Percentiles rank a stretch among this genome's conserved stretches.
Conservation (phyloP, 441 rosid genomes). For the Euphorbia corollata region DNA sequence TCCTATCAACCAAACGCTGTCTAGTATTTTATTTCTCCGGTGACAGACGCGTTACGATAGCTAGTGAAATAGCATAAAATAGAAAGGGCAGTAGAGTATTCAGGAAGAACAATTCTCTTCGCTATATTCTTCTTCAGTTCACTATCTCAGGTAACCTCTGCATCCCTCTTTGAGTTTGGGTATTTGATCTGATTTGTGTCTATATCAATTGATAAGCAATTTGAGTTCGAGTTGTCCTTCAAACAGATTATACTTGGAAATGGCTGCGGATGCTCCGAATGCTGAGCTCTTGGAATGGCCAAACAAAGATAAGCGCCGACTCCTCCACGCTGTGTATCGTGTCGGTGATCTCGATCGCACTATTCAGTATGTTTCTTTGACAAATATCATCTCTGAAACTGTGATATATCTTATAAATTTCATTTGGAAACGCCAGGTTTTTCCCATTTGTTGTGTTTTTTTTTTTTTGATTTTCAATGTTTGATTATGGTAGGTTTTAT, state of each 20-base stretch:
- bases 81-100: not conserved
- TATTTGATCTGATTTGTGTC: not conserved
- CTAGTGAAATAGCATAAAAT: not conserved
- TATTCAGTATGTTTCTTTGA: slow-evolving; percentile 39
- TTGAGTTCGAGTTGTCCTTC: not conserved
- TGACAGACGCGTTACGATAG: not conserved
- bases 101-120: not conserved
- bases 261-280: slow-evolving; percentile 33
- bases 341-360: slow-evolving; percentile 92
- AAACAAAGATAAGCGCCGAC: slow-evolving; percentile 75
- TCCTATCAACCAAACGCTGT: not conserved
- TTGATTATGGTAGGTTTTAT: slow-evolving; percentile 51
- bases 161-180: not conserved
- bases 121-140: not conserved
- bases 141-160: not conserved
- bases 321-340: slow-evolving; percentile 87
- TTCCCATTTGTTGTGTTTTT: not conserved
- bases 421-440: not conserved
- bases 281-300: slow-evolving; percentile 77
- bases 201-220: not conserved
- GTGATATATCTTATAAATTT: not conserved
- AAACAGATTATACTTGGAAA: slow-evolving; percentile 19
- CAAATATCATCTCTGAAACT: not conserved
- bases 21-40: not conserved
- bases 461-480: not conserved